Evolutionary conservation across 768 basidiomycete species (phyloP), one percentile per base, ranked within the genome.

Genomic region (Sporobolomyces roseus): DNA sequence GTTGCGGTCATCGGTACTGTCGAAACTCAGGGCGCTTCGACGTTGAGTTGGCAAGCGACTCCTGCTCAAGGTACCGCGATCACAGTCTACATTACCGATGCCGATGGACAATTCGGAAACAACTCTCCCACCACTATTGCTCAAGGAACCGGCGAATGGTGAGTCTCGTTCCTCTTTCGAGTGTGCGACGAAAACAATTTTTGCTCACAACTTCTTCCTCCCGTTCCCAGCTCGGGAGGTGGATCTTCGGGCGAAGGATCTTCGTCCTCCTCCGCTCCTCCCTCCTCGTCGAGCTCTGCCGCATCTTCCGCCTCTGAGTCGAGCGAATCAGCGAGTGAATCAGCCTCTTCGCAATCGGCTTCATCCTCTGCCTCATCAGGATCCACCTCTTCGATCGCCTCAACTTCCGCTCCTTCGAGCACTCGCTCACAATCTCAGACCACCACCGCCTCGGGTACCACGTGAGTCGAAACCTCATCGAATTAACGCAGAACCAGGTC

Each of bases 41-140:
- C 58, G 7, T 17, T 60, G 2, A 16, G 43, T 4, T 60, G 58
- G 58, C 48, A 35, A 29, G 58, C 58, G 4, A 32, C 5, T 19
- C 41, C 49, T 4, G 16, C 58, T 8, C 45, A 29, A 5, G 58
- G 58, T n/a, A 60, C 58, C 2, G n/a, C 36, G 4, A 60, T 65
- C 56, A 53, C 50, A 2, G 64, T 51, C 49, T 65, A 65, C 29
- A 65, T 65, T 29, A 59, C 56, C 8, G 38, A 60, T 33, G 7
- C 16, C 3, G 13, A 2, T 3, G 64, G 64, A 14, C 10, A n/a
- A 1, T 36, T 29, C n/a, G 49, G 49, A 48, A 65, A 59, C 64
- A 65, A 65, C 56, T 45, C 56, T 29, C 56, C 64, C 0, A 65
- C 64, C 9, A 21, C 36, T 4, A 56, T 65, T 14, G 38, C 49